phyloP scores from a whole-genome alignment of 2,329 filamentous ascomycete genomes.

The Myriosclerotinia scirpicola region DNA sequence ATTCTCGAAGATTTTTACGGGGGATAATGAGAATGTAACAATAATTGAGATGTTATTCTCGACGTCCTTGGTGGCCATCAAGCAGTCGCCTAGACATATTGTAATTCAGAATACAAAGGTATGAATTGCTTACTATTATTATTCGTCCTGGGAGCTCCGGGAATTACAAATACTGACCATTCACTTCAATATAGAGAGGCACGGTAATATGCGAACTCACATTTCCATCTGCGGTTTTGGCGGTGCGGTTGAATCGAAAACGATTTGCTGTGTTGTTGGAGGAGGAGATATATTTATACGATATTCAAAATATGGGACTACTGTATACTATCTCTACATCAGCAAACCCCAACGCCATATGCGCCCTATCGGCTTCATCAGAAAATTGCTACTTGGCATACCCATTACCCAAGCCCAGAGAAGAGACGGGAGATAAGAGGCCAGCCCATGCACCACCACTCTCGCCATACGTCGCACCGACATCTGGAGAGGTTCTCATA shows the following conservation, averaged over 20 bases:
- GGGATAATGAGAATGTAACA: slow-evolving; percentile 90
- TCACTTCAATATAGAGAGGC: slow-evolving; percentile 46
- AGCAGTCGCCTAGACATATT: slow-evolving; percentile 85
- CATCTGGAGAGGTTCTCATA: slow-evolving; percentile 87
- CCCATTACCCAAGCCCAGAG: slow-evolving; percentile 74
- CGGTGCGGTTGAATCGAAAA: slow-evolving; percentile 91
- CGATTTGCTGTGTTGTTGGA: slow-evolving; percentile 90
- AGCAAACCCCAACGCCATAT: slow-evolving; percentile 88
- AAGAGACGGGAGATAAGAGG: slow-evolving; percentile 55
- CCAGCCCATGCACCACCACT: slow-evolving; percentile 84
- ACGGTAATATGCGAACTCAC: slow-evolving; percentile 98
- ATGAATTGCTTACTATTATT: slow-evolving; percentile 26
- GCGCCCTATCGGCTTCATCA: slow-evolving; percentile 87
- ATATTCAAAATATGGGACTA: slow-evolving; percentile 97
- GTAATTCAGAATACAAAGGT: slow-evolving; percentile 98
- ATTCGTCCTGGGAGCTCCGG: not conserved
- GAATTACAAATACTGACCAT: slow-evolving; percentile 5
- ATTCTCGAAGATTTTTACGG: slow-evolving; percentile 92
- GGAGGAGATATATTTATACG: slow-evolving; percentile 96
- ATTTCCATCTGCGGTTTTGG: slow-evolving; percentile 93
- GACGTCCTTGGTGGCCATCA: slow-evolving; percentile 90
- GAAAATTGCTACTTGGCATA: slow-evolving; percentile 96
- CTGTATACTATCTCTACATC: slow-evolving; percentile 91
- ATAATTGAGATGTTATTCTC: slow-evolving; percentile 99
- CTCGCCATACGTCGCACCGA: slow-evolving; percentile 76